These are phyloP conservation scores for Amanita polypyramis DNA, from an alignment of 768 basidiomycete genomes.

Conservation along the genomic window DNA sequence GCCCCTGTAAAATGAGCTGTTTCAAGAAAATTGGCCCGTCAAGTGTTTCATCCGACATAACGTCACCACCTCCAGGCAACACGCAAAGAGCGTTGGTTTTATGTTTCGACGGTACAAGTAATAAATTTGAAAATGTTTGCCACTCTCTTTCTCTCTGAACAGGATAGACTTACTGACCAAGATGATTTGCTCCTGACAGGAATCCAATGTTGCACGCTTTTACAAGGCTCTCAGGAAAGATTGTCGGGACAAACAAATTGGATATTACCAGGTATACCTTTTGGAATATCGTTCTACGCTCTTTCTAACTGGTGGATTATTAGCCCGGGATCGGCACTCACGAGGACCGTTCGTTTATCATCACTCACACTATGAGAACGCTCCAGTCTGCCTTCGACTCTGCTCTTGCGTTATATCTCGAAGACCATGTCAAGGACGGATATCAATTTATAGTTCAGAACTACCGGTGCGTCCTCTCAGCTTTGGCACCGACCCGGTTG, in stretches of 20 bases:
- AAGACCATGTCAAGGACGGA: conserved; percentile 22
- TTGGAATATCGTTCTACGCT: not conserved
- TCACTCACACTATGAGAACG: conserved; percentile 7
- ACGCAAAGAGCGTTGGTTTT: too few species aligned
- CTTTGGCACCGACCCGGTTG: too few species aligned
- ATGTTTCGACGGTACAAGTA: conserved; percentile 47
- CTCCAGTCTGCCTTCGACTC: conserved; percentile 14
- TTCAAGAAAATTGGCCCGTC: too few species aligned
- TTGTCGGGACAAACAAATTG: conserved; percentile 21
- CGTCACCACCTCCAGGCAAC: too few species aligned
- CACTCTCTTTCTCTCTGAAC: conserved; percentile 3
- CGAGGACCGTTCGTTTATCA: not conserved
- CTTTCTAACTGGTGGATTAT: not conserved
- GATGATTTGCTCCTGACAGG: too few species aligned
- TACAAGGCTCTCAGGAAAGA: conserved; percentile 28
- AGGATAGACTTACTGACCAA: too few species aligned
- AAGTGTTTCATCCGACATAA: too few species aligned
- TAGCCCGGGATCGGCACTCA: not conserved
- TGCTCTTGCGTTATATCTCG: conserved; percentile 15
- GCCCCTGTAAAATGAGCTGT: too few species aligned
- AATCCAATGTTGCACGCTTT: conserved; percentile 30
- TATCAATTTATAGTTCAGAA: conserved; percentile 17
- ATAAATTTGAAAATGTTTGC: conserved; percentile 41
- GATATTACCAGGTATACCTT: conserved; percentile 22
- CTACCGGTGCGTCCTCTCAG: conserved; percentile 15